These are phyloP conservation scores for Cercospora brassicicola DNA, from an alignment of 2,329 filamentous ascomycete species.

Conservation along the genomic window DNA sequence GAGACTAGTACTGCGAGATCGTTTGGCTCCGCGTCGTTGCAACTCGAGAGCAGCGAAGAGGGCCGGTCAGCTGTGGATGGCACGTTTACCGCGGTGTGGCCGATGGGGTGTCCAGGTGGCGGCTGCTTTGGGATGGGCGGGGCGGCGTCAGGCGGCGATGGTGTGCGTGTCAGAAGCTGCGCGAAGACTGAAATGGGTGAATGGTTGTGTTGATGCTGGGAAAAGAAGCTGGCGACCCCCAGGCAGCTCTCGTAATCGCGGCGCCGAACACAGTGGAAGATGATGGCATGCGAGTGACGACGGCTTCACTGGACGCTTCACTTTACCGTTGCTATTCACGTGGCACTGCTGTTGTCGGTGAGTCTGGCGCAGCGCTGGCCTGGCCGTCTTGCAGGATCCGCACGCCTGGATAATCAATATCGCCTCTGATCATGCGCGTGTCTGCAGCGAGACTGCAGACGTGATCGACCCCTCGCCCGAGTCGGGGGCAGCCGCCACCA, in stretches of 20 bases:
- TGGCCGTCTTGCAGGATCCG: conserved; percentile 2
- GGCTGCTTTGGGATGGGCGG: background rate
- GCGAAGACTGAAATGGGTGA: conserved; percentile 7
- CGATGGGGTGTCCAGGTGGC: conserved; percentile 3
- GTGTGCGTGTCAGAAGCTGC: conserved; percentile 14
- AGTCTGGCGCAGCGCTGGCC: conserved; percentile 9
- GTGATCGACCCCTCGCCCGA: background rate
- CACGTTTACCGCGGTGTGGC: background rate
- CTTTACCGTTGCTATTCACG: background rate
- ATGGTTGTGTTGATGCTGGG: background rate
- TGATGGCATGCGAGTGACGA: background rate
- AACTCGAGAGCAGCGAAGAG: background rate
- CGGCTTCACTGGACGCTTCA: background rate
- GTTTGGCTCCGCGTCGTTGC: conserved; percentile 5
- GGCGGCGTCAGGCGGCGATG: background rate
- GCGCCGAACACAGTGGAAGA: conserved; percentile 1
- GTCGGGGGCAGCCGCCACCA: background rate
- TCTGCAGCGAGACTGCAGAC: background rate
- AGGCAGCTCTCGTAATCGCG: background rate
- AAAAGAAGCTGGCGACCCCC: background rate
- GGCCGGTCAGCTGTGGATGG: background rate
- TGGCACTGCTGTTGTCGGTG: conserved; percentile 15
- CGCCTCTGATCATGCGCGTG: conserved; percentile 1
- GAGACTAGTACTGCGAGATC: conserved; percentile 3
- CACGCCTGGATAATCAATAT: background rate